Base-by-base conservation (phyloP, 345 rosid genomes). In the Euphorbia lathyris region DNA sequence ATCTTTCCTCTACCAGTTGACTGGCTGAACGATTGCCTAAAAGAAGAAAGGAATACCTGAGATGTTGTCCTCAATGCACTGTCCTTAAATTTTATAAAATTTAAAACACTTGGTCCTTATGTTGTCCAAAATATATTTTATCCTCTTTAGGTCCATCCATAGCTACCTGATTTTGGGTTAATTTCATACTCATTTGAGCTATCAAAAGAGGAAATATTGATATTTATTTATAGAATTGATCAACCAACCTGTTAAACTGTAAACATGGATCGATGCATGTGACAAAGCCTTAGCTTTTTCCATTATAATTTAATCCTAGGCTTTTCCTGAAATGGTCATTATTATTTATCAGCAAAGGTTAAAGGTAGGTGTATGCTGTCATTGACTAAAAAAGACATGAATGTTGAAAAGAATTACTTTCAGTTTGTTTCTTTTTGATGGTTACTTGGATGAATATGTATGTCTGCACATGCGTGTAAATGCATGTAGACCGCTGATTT, bases 21-120 rank as follows among this genome's bases (percentile, higher is more conserved):
- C n/a, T n/a, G n/a, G 30, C 60, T 22, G 29, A 57, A 57, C 25
- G 12, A 9, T 20, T 55, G 5, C 30, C 60, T 13, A 23, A 57
- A 57, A 48, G 53, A 48, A 48, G 20, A 22, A 23, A 57, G 60
- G 60, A 25, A 9, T 22, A 25, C 30, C 29, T 11, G 17, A 23
- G 34, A 25, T 20, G 30, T 56, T 56, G 22, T 53, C 1, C 29
- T 58, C 11, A 61, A n/a, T 16, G 17, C 10, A 6, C 34, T 30
- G 66, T 40, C 43, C 30, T 38, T 62, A 45, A 60, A 42, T 23
- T 25, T 25, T 63, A 62, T 40, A 38, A 27, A 62, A 62, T 62
- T 14, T 62, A 9, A 34, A 34, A 38, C 3, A 0, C 66, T 62
- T 38, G 51, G 19, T 45, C 51, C 19, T 12, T 45, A 45, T 45